Evolutionary conservation across 2,329 filamentous ascomycete species (phyloP).

Genomic region (Pseudogymnoascus sp.): DNA sequence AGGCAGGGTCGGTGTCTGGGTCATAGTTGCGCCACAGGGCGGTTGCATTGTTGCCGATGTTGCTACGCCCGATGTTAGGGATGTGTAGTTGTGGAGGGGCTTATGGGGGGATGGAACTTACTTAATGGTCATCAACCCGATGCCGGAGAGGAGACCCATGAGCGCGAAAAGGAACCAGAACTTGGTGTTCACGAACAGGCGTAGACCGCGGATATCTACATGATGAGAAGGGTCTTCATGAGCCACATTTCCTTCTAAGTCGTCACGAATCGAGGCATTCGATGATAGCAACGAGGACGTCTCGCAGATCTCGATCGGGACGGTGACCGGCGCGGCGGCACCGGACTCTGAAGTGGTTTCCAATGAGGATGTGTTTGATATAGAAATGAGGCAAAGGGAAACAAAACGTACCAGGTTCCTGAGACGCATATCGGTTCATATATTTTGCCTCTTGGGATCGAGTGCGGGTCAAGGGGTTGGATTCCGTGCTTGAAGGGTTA

Average conservation of each 20-base stretch:
- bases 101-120: constrained; percentile 38
- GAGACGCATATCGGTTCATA: constrained; percentile 31
- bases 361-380: constrained; percentile 26
- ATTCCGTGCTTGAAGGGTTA: constrained; percentile 22
- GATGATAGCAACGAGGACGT: constrained; percentile 70
- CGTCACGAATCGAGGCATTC: constrained; percentile 35
- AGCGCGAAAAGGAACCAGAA: constrained; percentile 89
- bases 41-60: constrained; percentile 84
- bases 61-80: constrained; percentile 44
- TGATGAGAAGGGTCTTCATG: constrained; percentile 66
- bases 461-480: constrained; percentile 34
- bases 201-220: constrained; percentile 83
- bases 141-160: constrained; percentile 83
- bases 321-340: constrained; percentile 24
- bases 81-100: background rate
- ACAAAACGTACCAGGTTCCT: constrained; percentile 58
- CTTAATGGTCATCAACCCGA: constrained; percentile 99
- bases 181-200: constrained; percentile 60
- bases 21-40: constrained; percentile 86
- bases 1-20: constrained; percentile 58
- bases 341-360: constrained; percentile 21
- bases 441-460: constrained; percentile 37
- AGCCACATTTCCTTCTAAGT: constrained; percentile 43
- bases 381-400: constrained; percentile 26
- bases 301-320: constrained; percentile 50